Percentiles rank a stretch among this genome's conserved stretches.
phyloP scores from a whole-genome alignment of 805 yeast genomes.

The Teunomyces gatunensis region DNA sequence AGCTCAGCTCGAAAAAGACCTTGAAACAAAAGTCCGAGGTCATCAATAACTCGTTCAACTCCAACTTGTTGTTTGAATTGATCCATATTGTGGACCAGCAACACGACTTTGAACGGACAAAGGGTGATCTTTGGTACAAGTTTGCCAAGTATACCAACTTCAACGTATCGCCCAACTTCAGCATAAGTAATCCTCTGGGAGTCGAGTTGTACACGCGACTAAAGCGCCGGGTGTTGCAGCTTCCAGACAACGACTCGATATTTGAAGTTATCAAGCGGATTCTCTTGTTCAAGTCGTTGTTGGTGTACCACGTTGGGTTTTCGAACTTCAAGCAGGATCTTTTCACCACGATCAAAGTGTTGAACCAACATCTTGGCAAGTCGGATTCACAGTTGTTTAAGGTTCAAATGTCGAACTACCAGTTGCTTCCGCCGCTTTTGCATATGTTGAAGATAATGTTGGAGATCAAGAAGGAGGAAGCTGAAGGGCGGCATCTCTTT shows the following conservation, averaged over 20 bases:
- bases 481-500: background rate
- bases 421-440: slow-evolving; percentile 29
- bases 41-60: slow-evolving; percentile 9
- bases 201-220: slow-evolving; percentile 4
- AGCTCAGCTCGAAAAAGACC: slow-evolving; percentile 8
- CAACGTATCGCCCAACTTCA: slow-evolving; percentile 6
- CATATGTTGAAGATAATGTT: slow-evolving; percentile 26
- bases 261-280: slow-evolving; percentile 13
- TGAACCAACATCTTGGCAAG: slow-evolving; percentile 11
- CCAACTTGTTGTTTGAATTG: slow-evolving; percentile 10
- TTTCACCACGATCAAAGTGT: slow-evolving; percentile 13
- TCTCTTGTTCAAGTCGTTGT: slow-evolving; percentile 20
- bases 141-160: slow-evolving; percentile 11
- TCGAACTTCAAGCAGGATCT: slow-evolving; percentile 16
- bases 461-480: slow-evolving; percentile 11
- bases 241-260: slow-evolving; percentile 9
- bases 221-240: slow-evolving; percentile 4
- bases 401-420: slow-evolving; percentile 27
- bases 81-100: slow-evolving; percentile 8
- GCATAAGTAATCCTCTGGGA: background rate
- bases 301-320: slow-evolving; percentile 18
- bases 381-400: slow-evolving; percentile 17
- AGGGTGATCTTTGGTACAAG: slow-evolving; percentile 1
- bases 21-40: slow-evolving; percentile 5
- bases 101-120: background rate